Percentiles rank a stretch among this genome's conserved stretches.
phyloP scores from a whole-genome alignment of 805 yeast species.

The Pichia deserticola region DNA sequence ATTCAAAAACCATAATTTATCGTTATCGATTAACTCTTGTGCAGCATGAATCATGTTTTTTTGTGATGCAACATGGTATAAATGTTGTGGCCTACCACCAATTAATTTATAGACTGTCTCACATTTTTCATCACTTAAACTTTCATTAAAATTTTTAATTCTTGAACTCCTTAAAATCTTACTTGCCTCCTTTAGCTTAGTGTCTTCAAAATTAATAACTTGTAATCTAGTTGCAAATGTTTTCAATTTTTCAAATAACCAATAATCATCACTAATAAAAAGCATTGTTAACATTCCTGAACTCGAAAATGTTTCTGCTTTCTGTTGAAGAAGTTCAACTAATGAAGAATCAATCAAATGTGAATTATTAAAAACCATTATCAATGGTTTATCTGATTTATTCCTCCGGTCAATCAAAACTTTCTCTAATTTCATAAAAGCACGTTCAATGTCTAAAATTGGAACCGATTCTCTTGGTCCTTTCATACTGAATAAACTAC shows the following conservation, averaged over 20 bases:
- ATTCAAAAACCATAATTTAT: slow-evolving; percentile 78
- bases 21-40: slow-evolving; percentile 65
- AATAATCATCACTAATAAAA: slow-evolving; percentile 77
- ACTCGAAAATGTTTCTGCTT: slow-evolving; percentile 72
- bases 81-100: slow-evolving; percentile 82
- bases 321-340: slow-evolving; percentile 72
- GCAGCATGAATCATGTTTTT: slow-evolving; percentile 51
- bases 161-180: slow-evolving; percentile 49
- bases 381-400: slow-evolving; percentile 45
- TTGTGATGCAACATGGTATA: slow-evolving; percentile 61
- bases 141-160: slow-evolving; percentile 32
- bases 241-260: slow-evolving; percentile 76
- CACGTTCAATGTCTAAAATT: slow-evolving; percentile 72
- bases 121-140: slow-evolving; percentile 28
- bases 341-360: slow-evolving; percentile 70
- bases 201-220: slow-evolving; percentile 59
- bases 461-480: slow-evolving; percentile 87
- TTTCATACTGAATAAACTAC: slow-evolving; percentile 68
- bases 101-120: slow-evolving; percentile 52
- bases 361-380: slow-evolving; percentile 64
- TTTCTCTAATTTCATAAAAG: slow-evolving; percentile 66
- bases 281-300: slow-evolving; percentile 59
- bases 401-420: slow-evolving; percentile 50
- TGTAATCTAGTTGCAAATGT: slow-evolving; percentile 68
- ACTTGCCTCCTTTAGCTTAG: slow-evolving; percentile 47